Percentiles rank a stretch among this genome's conserved stretches.
Evolutionary conservation across 345 rosid genomes (phyloP).

Genomic region (Salix caprea): DNA sequence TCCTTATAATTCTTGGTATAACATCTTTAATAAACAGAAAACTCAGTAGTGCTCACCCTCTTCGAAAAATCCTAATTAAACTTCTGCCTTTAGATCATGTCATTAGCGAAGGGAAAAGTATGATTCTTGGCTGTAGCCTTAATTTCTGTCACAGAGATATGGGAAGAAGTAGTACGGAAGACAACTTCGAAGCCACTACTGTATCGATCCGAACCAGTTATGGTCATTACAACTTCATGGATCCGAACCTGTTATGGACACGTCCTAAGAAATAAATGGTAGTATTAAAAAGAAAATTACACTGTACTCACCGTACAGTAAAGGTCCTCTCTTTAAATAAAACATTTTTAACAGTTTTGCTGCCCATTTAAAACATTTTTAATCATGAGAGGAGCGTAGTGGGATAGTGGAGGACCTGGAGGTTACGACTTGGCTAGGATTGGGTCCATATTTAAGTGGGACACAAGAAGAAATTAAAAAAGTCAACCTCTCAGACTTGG

Average conservation of each 20-base stretch:
- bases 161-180: neutral
- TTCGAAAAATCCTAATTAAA: neutral
- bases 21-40: neutral
- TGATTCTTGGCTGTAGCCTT: constrained; percentile 14
- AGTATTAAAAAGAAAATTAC: neutral
- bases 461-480: constrained; percentile 10
- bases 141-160: neutral
- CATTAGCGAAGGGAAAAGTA: constrained; percentile 10
- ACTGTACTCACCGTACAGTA: neutral
- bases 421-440: constrained; percentile 29
- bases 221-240: constrained; percentile 15
- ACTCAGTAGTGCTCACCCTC: neutral
- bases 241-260: constrained; percentile 5
- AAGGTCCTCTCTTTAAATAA: neutral
- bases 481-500: constrained; percentile 20
- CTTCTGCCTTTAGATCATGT: neutral
- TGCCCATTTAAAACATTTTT: neutral
- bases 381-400: constrained; percentile 11
- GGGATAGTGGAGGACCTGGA: neutral
- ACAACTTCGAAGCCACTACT: constrained; percentile 22
- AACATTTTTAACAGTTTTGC: neutral
- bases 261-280: neutral
- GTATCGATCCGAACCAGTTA: constrained; percentile 23
- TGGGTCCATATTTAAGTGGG: constrained; percentile 44
- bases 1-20: too few relatives aligned